A percentile compares a stretch with the other conserved stretches of the same genome.
These are phyloP conservation scores for Panicum miliaceum DNA, from an alignment of 176 grass and related monocot genomes.

Conservation along the genomic window DNA sequence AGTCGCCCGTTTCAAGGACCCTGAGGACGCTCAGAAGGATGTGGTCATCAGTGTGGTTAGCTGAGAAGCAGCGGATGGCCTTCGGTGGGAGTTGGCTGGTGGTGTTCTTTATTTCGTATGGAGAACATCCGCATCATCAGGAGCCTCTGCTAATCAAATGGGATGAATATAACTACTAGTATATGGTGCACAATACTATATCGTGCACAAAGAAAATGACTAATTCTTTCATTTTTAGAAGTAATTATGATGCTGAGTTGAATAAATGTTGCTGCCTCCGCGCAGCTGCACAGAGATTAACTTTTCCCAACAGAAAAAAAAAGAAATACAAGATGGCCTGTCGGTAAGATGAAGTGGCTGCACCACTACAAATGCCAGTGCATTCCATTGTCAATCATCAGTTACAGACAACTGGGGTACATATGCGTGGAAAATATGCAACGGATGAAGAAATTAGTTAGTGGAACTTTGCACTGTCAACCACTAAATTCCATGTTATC, in stretches of 20 bases:
- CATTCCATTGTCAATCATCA: slow-evolving; percentile 4
- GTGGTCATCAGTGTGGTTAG: slow-evolving; percentile 47
- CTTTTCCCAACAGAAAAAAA: not conserved
- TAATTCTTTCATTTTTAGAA: slow-evolving; percentile 50
- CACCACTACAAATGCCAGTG: not conserved
- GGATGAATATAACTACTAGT: not conserved
- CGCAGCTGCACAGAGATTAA: not conserved
- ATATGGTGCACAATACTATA: not conserved
- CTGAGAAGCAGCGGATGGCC: not conserved
- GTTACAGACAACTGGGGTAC: slow-evolving; percentile 8
- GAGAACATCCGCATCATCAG: slow-evolving; percentile 21
- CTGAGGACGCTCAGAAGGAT: slow-evolving; percentile 38
- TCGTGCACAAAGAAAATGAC: slow-evolving; percentile 43
- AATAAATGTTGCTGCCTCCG: slow-evolving; percentile 20
- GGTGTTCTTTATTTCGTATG: not conserved
- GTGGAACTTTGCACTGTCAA: slow-evolving; percentile 20
- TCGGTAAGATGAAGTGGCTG: not conserved
- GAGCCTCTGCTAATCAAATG: not conserved
- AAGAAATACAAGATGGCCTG: slow-evolving; percentile 1
- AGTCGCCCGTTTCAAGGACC: slow-evolving; percentile 59
- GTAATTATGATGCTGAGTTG: slow-evolving; percentile 50
- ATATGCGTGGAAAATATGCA: not conserved
- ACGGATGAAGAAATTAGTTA: slow-evolving; percentile 9
- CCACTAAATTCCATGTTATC: slow-evolving; percentile 13
- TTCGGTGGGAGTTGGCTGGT: not conserved